A percentile compares a stretch with the other conserved stretches of the same genome.
These are phyloP conservation scores for Phytophthora capsici DNA, from an alignment of 352 stramenopile species.

Conservation along the genomic window DNA sequence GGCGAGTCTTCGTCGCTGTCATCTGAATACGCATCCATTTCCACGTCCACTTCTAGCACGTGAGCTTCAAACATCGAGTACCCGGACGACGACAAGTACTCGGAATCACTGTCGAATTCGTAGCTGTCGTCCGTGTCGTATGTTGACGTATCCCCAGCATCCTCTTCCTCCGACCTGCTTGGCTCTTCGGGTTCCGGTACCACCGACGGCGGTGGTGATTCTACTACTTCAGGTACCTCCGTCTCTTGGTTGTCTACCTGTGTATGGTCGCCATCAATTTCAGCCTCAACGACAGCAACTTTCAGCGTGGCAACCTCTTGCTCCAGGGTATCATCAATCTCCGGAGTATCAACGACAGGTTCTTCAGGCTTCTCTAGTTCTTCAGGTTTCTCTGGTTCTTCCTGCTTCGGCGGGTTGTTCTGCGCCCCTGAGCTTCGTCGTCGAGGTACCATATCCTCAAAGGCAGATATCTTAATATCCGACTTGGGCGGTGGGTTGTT, in stretches of 20 bases:
- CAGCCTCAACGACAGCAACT: neutral
- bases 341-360: neutral
- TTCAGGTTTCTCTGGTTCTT: constrained; percentile 5
- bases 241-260: constrained; percentile 9
- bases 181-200: constrained; percentile 12
- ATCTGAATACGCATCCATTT: constrained; percentile 9
- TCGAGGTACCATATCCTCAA: constrained; percentile 39
- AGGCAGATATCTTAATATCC: constrained; percentile 55
- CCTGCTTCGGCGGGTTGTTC: constrained; percentile 11
- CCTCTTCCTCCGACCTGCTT: constrained; percentile 27
- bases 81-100: constrained; percentile 25
- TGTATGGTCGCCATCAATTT: constrained; percentile 8
- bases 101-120: constrained; percentile 46
- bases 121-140: constrained; percentile 43
- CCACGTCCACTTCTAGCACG: constrained; percentile 12
- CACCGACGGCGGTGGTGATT: constrained; percentile 17
- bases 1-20: constrained; percentile 9
- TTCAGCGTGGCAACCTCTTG: neutral
- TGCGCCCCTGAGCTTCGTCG: constrained; percentile 31
- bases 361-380: neutral
- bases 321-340: neutral
- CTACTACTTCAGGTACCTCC: neutral
- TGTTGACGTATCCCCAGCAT: constrained; percentile 20
- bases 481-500: constrained; percentile 49
- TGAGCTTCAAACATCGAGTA: constrained; percentile 28